Base-by-base conservation (phyloP, 108 stramenopile species). In the Pseudonitzschia multiseries region DNA sequence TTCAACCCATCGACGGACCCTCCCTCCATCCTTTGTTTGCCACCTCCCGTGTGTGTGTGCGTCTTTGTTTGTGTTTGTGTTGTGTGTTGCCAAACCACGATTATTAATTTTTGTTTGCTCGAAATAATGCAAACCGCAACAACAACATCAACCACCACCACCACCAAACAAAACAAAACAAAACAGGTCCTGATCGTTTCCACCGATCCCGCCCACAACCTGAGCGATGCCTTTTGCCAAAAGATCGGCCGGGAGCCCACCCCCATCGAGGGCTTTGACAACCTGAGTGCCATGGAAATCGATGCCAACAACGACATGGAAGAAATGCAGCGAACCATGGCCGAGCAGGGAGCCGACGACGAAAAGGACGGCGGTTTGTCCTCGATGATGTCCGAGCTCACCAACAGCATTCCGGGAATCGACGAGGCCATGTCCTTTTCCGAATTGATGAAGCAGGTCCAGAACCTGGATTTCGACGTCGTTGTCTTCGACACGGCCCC, bases 401-500 rank as follows among this genome's bases (percentile, higher is more conserved):
- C 92, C 48, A 93, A 91, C 74, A 91, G 91, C 67, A 97, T 98
- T 70, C 99, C 99, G n/a, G 99, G 99, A 21, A 98, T 99, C 71
- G 99, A 98, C 77, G 99, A 99, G 80, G 97, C 96, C 79, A 97
- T 99, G 96, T 87, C 87, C 57, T 98, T 99, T 85, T 91, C 92
- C 24, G 97, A 98, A 78, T 82, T 99, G 62, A 97, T 99, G 97
- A 97, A 97, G 75, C 93, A 93, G 78, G 96, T 98, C 4, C 96
- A 97, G 81, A 80, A 72, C 67, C 83, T 98, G 78, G 97, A 99
- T 83, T 98, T 95, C 84, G 93, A 95, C 72, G 93, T 94, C 20
- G 93, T 99, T 61, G 97, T 98, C 21, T 97, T 99, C 79, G 99
- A 99, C 77, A 99, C 99, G 9, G 99, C 99, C 8, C 99, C 99